These are phyloP conservation scores for Xylariaceae sp. DNA, from an alignment of 2,329 filamentous ascomycete species.

Conservation along the genomic window DNA sequence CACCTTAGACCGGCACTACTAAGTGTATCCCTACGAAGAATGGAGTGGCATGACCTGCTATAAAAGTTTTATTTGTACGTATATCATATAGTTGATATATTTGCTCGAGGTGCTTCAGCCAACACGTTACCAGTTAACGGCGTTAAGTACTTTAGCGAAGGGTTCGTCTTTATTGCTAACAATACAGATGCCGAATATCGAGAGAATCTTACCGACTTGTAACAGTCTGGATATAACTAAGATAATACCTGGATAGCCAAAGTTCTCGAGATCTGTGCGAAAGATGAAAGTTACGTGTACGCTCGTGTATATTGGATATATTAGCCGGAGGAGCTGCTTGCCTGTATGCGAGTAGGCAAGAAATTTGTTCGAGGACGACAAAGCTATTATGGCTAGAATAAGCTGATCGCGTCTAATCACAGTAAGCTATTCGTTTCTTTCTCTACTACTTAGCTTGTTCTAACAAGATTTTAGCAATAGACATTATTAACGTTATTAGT, in stretches of 20 bases:
- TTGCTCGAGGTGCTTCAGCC: too few relatives aligned
- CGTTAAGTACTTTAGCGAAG: conserved; percentile 54
- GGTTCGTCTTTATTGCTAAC: conserved; percentile 58
- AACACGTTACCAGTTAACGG: conserved; percentile 59
- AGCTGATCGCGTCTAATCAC: conserved; percentile 69
- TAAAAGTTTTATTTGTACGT: conserved; percentile 59
- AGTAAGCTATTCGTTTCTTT: conserved; percentile 49
- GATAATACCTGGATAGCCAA: conserved; percentile 68
- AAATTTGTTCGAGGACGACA: conserved; percentile 52
- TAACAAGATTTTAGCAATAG: conserved; percentile 44
- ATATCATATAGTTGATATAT: too few relatives aligned
- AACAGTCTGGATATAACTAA: conserved; percentile 38
- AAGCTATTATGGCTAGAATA: conserved; percentile 63
- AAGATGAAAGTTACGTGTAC: conserved; percentile 69
- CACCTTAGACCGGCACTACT: conserved; percentile 53
- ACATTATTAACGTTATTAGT: conserved; percentile 69
- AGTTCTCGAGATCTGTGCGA: conserved; percentile 72
- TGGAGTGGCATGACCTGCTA: conserved; percentile 59
- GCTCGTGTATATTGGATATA: conserved; percentile 75
- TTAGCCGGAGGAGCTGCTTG: conserved; percentile 66
- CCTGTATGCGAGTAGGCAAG: conserved; percentile 50
- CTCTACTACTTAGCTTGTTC: background rate
- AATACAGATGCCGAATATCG: conserved; percentile 53
- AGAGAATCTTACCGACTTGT: conserved; percentile 37
- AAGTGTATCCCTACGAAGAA: conserved; percentile 48